Evolutionary conservation across 2,329 filamentous ascomycete genomes (phyloP).

Genomic region (Diaporthe australafricana): DNA sequence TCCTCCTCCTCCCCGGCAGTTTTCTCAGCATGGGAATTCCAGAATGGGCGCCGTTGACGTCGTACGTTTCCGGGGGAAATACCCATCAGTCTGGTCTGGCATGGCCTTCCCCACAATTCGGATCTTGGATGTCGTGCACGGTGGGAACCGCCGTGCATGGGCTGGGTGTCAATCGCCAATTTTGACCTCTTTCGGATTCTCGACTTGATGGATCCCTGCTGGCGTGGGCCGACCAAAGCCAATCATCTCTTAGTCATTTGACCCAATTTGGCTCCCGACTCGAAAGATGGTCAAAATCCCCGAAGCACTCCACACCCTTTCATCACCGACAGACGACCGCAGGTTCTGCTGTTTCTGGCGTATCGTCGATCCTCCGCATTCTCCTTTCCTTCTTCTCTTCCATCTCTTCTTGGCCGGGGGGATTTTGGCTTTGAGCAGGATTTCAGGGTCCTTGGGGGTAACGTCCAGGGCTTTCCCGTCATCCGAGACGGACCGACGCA

Average conservation of each 20-base stretch:
- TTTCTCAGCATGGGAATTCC: conserved; percentile 2
- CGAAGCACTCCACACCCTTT: conserved; percentile 30
- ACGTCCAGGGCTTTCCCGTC: conserved; percentile 20
- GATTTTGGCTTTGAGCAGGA: conserved; percentile 17
- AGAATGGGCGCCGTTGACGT: conserved; percentile 18
- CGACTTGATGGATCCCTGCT: not conserved
- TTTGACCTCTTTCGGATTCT: conserved; percentile 17
- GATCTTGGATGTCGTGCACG: conserved; percentile 31
- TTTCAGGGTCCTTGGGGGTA: conserved; percentile 24
- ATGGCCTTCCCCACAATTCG: conserved; percentile 31
- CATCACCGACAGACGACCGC: conserved; percentile 26
- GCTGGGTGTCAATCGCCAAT: conserved; percentile 26
- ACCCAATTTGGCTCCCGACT: not conserved
- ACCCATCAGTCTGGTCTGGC: conserved; percentile 15
- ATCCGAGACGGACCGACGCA: conserved; percentile 29
- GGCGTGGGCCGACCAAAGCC: not conserved
- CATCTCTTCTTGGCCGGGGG: conserved; percentile 13
- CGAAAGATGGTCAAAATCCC: conserved; percentile 30
- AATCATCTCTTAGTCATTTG: conserved; percentile 1
- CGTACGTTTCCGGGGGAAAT: conserved; percentile 12
- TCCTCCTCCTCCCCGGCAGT: conserved; percentile 2
- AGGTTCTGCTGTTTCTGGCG: conserved; percentile 16
- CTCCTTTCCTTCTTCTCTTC: conserved; percentile 20
- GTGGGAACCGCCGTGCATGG: not conserved
- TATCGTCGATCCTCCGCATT: conserved; percentile 30